Conservation (phyloP, 2,329 filamentous ascomycete species). For the Fusarium citri region DNA sequence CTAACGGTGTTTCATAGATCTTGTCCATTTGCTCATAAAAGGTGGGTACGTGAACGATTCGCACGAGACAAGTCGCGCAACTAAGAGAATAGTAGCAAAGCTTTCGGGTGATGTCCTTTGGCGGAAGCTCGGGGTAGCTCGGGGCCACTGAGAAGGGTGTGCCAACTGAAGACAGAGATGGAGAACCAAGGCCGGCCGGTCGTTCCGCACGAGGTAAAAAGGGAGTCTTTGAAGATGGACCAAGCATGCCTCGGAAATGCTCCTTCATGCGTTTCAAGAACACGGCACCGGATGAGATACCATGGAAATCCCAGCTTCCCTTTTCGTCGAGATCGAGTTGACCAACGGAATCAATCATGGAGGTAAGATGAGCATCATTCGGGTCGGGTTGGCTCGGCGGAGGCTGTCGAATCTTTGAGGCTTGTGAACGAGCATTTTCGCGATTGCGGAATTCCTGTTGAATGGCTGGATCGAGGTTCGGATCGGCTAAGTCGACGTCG, state of each 20-base stretch:
- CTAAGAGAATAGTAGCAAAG: conserved; percentile 68
- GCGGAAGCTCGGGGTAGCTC: conserved; percentile 75
- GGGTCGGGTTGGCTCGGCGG: conserved; percentile 52
- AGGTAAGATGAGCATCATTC: conserved; percentile 81
- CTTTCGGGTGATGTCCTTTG: conserved; percentile 65
- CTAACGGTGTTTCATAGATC: conserved; percentile 77
- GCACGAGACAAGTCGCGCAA: conserved; percentile 68
- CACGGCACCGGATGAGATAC: conserved; percentile 89
- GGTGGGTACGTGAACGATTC: conserved; percentile 82
- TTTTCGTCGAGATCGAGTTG: conserved; percentile 91
- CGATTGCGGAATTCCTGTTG: conserved; percentile 74
- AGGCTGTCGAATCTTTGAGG: conserved; percentile 53
- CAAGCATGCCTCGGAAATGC: conserved; percentile 83
- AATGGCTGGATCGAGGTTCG: conserved; percentile 80
- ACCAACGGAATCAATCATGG: conserved; percentile 94
- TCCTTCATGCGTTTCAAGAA: conserved; percentile 90
- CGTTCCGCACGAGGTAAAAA: conserved; percentile 66
- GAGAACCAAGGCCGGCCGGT: conserved; percentile 73
- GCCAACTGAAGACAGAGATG: conserved; percentile 68
- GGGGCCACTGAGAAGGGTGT: conserved; percentile 70
- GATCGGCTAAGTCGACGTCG: conserved; percentile 86
- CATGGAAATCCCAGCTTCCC: conserved; percentile 95
- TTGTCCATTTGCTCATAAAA: conserved; percentile 83
- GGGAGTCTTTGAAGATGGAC: conserved; percentile 69
- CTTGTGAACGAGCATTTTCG: conserved; percentile 62